Conservation (phyloP, 2,329 filamentous ascomycete genomes). For the Trichoderma arundinaceum region DNA sequence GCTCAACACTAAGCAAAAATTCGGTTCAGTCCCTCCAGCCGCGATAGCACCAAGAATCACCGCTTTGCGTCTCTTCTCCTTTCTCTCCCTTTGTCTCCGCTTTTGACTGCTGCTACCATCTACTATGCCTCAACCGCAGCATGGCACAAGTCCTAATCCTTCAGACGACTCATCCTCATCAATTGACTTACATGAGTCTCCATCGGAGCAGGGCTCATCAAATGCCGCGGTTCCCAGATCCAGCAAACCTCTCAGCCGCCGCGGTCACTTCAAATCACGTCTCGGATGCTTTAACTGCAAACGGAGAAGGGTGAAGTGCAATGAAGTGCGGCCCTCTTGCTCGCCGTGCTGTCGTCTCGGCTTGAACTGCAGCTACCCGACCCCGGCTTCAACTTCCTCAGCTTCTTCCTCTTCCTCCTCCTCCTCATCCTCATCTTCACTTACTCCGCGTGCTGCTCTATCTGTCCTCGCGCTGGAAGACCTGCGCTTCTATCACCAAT, state of each 20-base stretch:
- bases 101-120: background rate
- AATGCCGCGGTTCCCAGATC: background rate
- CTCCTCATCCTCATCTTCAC: background rate
- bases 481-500: conserved; percentile 58
- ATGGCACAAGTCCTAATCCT: conserved; percentile 19
- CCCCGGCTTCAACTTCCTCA: conserved; percentile 14
- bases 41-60: conserved; percentile 4
- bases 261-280: conserved; percentile 41
- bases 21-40: conserved; percentile 7
- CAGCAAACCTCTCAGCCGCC: conserved; percentile 33
- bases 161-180: conserved; percentile 30
- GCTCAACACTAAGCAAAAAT: conserved; percentile 11
- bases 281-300: conserved; percentile 45
- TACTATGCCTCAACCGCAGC: conserved; percentile 24
- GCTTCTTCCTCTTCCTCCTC: conserved; percentile 3
- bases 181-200: conserved; percentile 20
- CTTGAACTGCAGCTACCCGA: conserved; percentile 44
- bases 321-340: conserved; percentile 41
- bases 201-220: conserved; percentile 8
- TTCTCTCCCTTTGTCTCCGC: background rate
- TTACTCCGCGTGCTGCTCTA: conserved; percentile 30
- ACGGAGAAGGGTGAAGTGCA: conserved; percentile 43
- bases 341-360: conserved; percentile 44
- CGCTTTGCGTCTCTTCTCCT: no score
- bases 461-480: conserved; percentile 49